Base-by-base conservation (phyloP, 176 grass and related monocot genomes). In the Guadua angustifolia region DNA sequence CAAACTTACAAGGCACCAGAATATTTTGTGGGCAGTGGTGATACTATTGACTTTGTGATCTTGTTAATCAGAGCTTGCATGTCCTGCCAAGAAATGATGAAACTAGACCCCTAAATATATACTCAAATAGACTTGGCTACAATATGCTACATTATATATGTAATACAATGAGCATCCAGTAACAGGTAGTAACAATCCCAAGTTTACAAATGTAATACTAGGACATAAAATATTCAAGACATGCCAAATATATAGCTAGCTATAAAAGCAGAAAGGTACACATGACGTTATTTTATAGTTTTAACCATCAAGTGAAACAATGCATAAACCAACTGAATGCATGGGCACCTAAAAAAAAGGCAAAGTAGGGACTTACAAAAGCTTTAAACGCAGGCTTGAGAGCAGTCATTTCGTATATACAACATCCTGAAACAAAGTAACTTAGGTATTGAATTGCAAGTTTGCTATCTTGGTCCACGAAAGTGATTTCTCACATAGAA, bases 31-130 rank as follows among this genome's bases (percentile, higher is more conserved):
- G 96, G 96, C 62, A 99, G 75, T 79, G 96, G 96, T 72, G 96
- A 89, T 53, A 99, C 88, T 88, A 99, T 99, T 4, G 96, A 99
- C 70, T 95, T 99, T 11, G 93, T 99, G 78, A 99, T 99, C 87
- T 99, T 99, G 81, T 87, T 99, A 86, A 99, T 95, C 64, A 99
- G 73, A 81, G 91, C 80, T 89, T 99, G 96, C 96, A 99, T 99
- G 83, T 99, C 93, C 96, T 99, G 84, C 46, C 65, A 77, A 51
- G 42, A 88, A 69, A 66, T 29, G 21, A 76, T 71, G 29, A 84
- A 81, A 82, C 51, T 17, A 18, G 14, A 55, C 18, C 29, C 2
- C 51, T 38, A 83, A 45, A 65, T 55, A 65, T 77, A 75, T 70
- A 58, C 24, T 42, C 61, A 61, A 25, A 86, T 42, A 22, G 36